Evolutionary conservation across 73 alveolate genomes (phyloP).

Genomic region (Symbiodinium natans): DNA sequence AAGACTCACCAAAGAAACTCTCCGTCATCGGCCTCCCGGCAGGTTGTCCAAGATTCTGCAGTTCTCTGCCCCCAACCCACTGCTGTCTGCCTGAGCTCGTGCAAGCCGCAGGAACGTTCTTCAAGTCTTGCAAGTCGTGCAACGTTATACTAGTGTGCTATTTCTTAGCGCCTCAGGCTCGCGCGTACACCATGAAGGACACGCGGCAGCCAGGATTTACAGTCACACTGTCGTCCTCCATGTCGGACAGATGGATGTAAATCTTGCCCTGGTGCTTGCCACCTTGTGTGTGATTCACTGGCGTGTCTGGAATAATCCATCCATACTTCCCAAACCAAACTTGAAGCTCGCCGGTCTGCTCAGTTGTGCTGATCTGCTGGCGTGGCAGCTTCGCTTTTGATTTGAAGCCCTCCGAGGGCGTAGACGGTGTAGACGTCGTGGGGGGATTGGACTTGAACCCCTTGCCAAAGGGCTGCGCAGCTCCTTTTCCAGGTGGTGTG

Average conservation of each 20-base stretch:
- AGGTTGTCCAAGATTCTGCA: constrained; percentile 14
- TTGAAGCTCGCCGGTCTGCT: not conserved
- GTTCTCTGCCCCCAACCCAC: constrained; percentile 63
- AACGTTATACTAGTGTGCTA: not conserved
- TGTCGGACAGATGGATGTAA: constrained; percentile 23
- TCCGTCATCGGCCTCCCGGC: not conserved
- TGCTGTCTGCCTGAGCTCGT: constrained; percentile 27
- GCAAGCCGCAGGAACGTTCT: not conserved
- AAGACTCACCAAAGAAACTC: too few species aligned
- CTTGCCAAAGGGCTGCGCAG: not conserved
- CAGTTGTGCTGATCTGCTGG: not conserved
- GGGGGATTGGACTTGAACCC: not conserved
- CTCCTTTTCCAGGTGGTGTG: not conserved
- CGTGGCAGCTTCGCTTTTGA: not conserved
- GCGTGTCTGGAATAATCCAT: constrained; percentile 48
- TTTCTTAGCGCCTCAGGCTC: not conserved
- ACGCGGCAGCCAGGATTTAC: constrained; percentile 4
- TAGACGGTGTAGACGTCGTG: not conserved
- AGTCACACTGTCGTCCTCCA: not conserved
- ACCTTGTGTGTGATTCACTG: constrained; percentile 11
- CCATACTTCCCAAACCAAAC: constrained; percentile 50
- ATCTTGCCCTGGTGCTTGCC: constrained; percentile 1
- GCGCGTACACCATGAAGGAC: constrained; percentile 22
- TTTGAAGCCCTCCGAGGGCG: not conserved
- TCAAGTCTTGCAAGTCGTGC: not conserved